Conservation (phyloP, 2,329 filamentous ascomycete genomes). For the Rachicladosporium sp. region DNA sequence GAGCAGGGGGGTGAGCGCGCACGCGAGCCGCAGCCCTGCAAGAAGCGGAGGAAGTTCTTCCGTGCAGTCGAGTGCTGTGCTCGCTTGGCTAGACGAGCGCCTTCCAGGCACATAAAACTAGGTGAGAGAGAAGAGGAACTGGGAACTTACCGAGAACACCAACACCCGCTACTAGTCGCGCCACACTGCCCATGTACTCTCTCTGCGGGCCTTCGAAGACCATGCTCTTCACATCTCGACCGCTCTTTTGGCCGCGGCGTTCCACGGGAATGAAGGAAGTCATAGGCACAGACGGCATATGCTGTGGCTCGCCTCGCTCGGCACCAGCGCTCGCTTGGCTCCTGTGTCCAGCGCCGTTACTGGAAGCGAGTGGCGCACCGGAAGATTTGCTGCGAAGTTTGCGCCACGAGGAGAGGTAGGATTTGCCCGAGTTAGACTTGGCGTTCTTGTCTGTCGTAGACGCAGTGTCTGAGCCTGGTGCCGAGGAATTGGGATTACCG, state of each 20-base stretch:
- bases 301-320: slow-evolving; percentile 43
- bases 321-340: background rate
- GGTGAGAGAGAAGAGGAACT: slow-evolving; percentile 1
- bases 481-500: slow-evolving; percentile 13
- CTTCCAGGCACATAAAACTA: background rate
- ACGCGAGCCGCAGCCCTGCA: background rate
- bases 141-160: slow-evolving; percentile 69
- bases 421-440: slow-evolving; percentile 55
- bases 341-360: background rate
- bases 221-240: slow-evolving; percentile 48
- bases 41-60: too few relatives aligned
- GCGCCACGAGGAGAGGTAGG: slow-evolving; percentile 75
- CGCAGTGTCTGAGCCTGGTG: slow-evolving; percentile 20
- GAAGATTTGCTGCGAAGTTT: slow-evolving; percentile 85
- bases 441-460: slow-evolving; percentile 25
- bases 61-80: too few relatives aligned
- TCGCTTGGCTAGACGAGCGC: background rate
- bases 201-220: slow-evolving; percentile 74
- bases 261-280: slow-evolving; percentile 59
- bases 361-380: slow-evolving; percentile 27
- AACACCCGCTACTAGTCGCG: slow-evolving; percentile 81
- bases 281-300: slow-evolving; percentile 45
- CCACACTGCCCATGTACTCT: slow-evolving; percentile 82
- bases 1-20: background rate
- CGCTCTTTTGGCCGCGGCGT: slow-evolving; percentile 18